These are phyloP conservation scores for Colletotrichum liriopes DNA, from an alignment of 2,329 filamentous ascomycete species.

Conservation along the genomic window DNA sequence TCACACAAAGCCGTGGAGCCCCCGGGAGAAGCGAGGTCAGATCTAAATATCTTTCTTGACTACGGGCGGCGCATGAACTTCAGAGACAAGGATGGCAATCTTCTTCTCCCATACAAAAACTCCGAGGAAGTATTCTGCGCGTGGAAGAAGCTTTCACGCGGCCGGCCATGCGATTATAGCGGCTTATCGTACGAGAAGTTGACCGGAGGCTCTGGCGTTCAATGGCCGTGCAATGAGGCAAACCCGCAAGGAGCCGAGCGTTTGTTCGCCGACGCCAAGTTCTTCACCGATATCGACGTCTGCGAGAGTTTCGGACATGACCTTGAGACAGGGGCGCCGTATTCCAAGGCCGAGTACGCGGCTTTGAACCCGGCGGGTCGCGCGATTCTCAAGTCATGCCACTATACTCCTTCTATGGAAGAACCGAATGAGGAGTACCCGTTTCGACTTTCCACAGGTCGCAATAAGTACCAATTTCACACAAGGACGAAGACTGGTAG, in stretches of 20 bases:
- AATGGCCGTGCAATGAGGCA: constrained; percentile 55
- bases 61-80: constrained; percentile 54
- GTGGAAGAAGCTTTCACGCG: constrained; percentile 53
- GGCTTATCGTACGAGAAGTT: constrained; percentile 53
- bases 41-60: constrained; percentile 56
- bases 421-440: constrained; percentile 52
- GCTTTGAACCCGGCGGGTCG: constrained; percentile 51
- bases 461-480: constrained; percentile 52
- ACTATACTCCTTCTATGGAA: constrained; percentile 51
- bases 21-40: constrained; percentile 53
- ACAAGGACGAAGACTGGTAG: constrained; percentile 56
- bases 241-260: constrained; percentile 53
- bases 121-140: constrained; percentile 55
- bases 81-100: constrained; percentile 51
- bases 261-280: constrained; percentile 51
- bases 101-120: constrained; percentile 49
- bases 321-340: constrained; percentile 54
- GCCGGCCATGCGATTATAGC: constrained; percentile 54
- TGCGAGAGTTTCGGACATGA: constrained; percentile 57
- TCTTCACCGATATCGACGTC: constrained; percentile 54
- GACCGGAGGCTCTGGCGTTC: constrained; percentile 54
- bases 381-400: constrained; percentile 53
- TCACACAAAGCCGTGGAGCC: constrained; percentile 56
- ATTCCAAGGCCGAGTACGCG: constrained; percentile 50
- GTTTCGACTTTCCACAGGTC: constrained; percentile 48